Base-by-base conservation (phyloP, 2,329 filamentous ascomycete species). In the Pseudogymnoascus sp. region DNA sequence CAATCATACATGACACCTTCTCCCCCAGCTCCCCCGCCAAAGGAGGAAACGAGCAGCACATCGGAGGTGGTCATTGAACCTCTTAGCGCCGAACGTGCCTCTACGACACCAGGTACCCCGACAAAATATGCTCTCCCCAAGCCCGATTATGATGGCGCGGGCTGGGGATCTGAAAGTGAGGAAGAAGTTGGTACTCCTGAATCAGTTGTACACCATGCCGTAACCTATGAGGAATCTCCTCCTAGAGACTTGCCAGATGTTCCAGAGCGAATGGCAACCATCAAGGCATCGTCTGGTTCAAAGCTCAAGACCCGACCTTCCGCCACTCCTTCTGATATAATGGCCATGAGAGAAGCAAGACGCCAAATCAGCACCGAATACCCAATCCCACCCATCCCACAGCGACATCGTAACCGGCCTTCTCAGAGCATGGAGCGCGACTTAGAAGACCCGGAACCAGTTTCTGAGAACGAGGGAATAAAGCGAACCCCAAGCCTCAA, bases 291-390 rank as follows among this genome's bases (percentile, higher is more conserved):
- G 7, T 85, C 88, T 19, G 89, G 90, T 6, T 90, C 89, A 9
- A 90, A 86, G 72, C 80, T 97, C 38, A 96, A 95, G 78, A 94
- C 92, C 0, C 83, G 92, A 33, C 84, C 90, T 13, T 96, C 92
- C 1, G 84, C 90, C 37, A 95, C 92, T 0, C 92, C 91, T 1
- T 86, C 90, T 1, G 92, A 97, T 71, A 75, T 92, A 57, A 78
- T 84, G 60, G 81, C 88, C 3, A 95, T 97, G 90, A 87, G 90
- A 39, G 90, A 92, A 66, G 84, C 89, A 65, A 85, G 92, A 64
- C 84, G 92, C 62, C 84, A 92, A 68, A 89, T 95, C 65, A 96
- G 91, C 74, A 84, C 85, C 38, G 88, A 92, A 67, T 77, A 83
- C 15, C 82, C 82, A 1, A 74, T 86, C 15, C 83, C 84, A 5